Percentiles rank a stretch among this genome's conserved stretches.
phyloP scores from a whole-genome alignment of 1,284 basidiomycete species.

The Sporisorium exsertum region DNA sequence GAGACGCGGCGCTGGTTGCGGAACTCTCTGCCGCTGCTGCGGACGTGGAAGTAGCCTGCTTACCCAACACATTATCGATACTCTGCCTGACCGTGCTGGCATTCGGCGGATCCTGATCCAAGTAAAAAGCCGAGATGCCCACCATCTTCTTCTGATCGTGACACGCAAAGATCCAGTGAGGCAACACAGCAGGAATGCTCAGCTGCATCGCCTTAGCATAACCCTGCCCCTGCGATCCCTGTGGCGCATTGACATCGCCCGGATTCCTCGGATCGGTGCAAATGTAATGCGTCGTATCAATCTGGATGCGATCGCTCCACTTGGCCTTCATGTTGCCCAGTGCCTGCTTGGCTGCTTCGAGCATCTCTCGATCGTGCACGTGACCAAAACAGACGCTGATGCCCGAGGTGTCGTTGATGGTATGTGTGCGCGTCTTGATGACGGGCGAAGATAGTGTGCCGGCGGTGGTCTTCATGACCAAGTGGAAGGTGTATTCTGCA shows the following conservation, averaged over 20 bases:
- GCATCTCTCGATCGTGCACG: conserved; percentile 45
- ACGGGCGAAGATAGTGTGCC: conserved; percentile 60
- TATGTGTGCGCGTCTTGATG: conserved; percentile 62
- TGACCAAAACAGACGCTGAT: conserved; percentile 66
- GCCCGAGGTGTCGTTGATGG: conserved; percentile 65
- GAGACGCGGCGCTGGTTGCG: conserved; percentile 3
- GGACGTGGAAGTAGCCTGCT: conserved; percentile 3
- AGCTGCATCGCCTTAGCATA: conserved; percentile 65
- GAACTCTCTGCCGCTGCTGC: conserved; percentile 3
- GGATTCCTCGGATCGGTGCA: conserved; percentile 60
- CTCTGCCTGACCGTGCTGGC: conserved; percentile 46
- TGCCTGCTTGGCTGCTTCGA: conserved; percentile 53
- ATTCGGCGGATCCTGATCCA: conserved; percentile 66
- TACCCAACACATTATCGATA: conserved; percentile 39
- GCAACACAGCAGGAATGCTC: conserved; percentile 67
- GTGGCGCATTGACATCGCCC: conserved; percentile 28
- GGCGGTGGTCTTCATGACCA: conserved; percentile 65
- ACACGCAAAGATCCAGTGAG: conserved; percentile 69
- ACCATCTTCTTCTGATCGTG: conserved; percentile 66
- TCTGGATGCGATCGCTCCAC: conserved; percentile 90
- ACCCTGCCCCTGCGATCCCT: conserved; percentile 29
- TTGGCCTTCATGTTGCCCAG: conserved; percentile 57
- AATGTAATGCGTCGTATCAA: conserved; percentile 71
- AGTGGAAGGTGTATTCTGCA: conserved; percentile 67
- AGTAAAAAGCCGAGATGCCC: conserved; percentile 63